Evolutionary conservation across 2,329 filamentous ascomycete species (phyloP).

Genomic region (Xylariaceae sp.): DNA sequence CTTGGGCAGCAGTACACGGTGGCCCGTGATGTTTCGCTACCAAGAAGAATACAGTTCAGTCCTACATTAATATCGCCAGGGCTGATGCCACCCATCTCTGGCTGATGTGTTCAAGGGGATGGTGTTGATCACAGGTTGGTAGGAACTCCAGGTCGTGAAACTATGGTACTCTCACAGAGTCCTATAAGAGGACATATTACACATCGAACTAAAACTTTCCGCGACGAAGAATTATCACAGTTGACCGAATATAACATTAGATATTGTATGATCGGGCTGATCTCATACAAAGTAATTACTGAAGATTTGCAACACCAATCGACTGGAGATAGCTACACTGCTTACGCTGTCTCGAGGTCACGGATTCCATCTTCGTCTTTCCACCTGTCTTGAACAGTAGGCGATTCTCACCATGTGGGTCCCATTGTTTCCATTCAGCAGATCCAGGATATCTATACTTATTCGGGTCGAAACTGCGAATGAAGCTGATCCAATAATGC

Average conservation of each 20-base stretch:
- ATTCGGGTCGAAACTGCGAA: conserved; percentile 66
- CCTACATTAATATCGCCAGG: too few relatives aligned
- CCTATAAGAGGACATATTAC: too few relatives aligned
- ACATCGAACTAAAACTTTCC: too few relatives aligned
- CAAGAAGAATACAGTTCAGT: too few relatives aligned
- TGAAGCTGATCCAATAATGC: conserved; percentile 73
- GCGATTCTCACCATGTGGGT: conserved; percentile 28
- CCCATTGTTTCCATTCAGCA: conserved; percentile 27
- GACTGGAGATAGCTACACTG: conserved; percentile 48
- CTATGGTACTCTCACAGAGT: too few relatives aligned
- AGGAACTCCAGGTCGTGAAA: too few relatives aligned
- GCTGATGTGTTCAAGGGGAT: too few relatives aligned
- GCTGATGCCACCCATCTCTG: too few relatives aligned
- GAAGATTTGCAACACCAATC: conserved; percentile 47
- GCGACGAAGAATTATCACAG: not conserved
- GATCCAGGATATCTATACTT: conserved; percentile 20
- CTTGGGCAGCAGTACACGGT: too few relatives aligned
- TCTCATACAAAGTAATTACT: conserved; percentile 31
- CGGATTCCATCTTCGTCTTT: conserved; percentile 43
- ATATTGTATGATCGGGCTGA: not conserved
- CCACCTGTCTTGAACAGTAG: conserved; percentile 43
- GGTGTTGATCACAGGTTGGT: too few relatives aligned
- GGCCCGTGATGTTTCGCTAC: too few relatives aligned
- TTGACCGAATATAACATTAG: not conserved
- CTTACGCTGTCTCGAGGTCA: conserved; percentile 36